Evolutionary conservation across 257 asterid genomes (phyloP), one percentile per base, ranked within the genome.

Genomic region (Solanum peruvianum): DNA sequence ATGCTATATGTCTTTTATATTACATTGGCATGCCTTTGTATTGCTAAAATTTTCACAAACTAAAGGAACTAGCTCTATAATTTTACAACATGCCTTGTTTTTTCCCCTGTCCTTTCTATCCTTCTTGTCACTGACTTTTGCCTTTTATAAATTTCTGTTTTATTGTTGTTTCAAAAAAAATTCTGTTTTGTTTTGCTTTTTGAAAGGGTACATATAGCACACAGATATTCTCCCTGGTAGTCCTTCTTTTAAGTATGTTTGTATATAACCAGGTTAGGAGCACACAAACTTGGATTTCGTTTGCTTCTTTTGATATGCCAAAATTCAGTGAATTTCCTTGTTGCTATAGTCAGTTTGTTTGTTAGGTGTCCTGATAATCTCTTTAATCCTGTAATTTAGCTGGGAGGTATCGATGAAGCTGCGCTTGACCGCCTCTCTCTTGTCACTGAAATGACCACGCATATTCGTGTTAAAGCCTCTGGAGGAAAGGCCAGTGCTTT

Each of bases 321-420:
- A 1, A 11, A 10, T 47, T 81, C 69, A 16, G 45, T 81, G 85
- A 49, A 49, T 29, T 16, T 81, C 45, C 60, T 42, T 23, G 56
- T 75, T 75, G 56, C 21, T 80, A 80, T 44, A 45, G 64, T 44
- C 39, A 15, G 10, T 27, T 45, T 16, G 10, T 49, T 81, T 80
- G 15, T 49, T 81, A 6, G 85, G 7, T 49, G 7, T 49, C 69
- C 45, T 81, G 44, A 47, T 81, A 16, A 49, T 29, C 85, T 81
- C 45, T 81, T 81, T 47, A 80, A 47, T 81, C 11, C 29, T 49
- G 83, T 66, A 49, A 89, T 89, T 84, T 90, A 97, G 99, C 96
- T 97, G 99, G 99, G 99, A 86, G 99, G 98, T 77, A 97, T 96
- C 86, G 99, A 97, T 85, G 99, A 97, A 93, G 98, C 96, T 91